phyloP scores from a whole-genome alignment of 108 stramenopile genomes.

The Chaetoceros tenuissimus region DNA sequence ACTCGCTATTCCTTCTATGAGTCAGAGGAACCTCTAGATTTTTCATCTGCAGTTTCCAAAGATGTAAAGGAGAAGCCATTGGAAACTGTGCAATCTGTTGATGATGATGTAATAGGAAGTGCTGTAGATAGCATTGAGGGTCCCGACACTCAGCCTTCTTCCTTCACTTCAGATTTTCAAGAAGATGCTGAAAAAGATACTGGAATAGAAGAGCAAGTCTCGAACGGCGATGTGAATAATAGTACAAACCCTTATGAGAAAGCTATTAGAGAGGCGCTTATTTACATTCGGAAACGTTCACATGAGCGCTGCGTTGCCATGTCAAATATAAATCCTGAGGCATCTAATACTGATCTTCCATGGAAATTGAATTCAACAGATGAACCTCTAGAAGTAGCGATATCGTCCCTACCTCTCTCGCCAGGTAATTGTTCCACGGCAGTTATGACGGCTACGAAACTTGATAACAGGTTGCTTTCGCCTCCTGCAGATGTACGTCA shows the following conservation, averaged over 20 bases:
- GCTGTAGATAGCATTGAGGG: too few relatives aligned
- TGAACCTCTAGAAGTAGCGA: not conserved
- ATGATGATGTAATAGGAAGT: too few relatives aligned
- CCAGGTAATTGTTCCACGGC: not conserved
- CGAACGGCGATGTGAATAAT: not conserved
- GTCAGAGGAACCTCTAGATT: too few relatives aligned
- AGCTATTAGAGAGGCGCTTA: constrained; percentile 37
- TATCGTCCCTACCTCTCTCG: not conserved
- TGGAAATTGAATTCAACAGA: not conserved
- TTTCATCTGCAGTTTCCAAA: too few relatives aligned
- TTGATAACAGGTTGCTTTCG: not conserved
- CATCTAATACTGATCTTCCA: not conserved
- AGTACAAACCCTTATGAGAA: constrained; percentile 39
- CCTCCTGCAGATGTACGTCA: not conserved
- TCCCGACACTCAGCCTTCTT: too few relatives aligned
- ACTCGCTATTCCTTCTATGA: not conserved
- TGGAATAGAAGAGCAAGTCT: not conserved
- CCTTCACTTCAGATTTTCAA: too few relatives aligned
- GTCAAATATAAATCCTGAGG: not conserved
- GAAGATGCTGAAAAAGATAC: not conserved
- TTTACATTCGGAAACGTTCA: constrained; percentile 29
- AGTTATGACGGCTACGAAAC: not conserved
- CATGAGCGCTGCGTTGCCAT: not conserved
- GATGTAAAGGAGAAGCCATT: too few relatives aligned
- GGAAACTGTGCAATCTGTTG: too few relatives aligned